A percentile compares a stretch with the other conserved stretches of the same genome.
These are phyloP conservation scores for Colletotrichum filicis DNA, from an alignment of 2,329 filamentous ascomycete genomes.

Conservation along the genomic window DNA sequence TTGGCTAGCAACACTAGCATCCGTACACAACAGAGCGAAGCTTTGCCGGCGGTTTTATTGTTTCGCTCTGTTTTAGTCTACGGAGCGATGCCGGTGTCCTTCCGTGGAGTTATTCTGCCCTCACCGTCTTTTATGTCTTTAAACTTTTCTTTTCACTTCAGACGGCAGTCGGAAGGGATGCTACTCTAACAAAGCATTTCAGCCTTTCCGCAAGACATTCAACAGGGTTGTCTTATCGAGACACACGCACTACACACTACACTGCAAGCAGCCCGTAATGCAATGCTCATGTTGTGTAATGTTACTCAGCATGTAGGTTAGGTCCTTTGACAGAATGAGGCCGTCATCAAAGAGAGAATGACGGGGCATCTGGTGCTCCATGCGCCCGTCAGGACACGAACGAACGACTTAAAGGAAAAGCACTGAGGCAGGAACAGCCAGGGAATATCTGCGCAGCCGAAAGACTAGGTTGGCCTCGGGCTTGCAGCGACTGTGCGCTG, in stretches of 20 bases:
- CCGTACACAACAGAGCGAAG: slow-evolving; percentile 9
- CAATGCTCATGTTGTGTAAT: not conserved
- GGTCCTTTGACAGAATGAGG: slow-evolving; percentile 9
- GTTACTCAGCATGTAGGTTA: not conserved
- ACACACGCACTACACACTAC: not conserved
- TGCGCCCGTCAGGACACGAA: not conserved
- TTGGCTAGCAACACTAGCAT: not conserved
- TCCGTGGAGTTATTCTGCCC: not conserved
- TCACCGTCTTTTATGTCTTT: slow-evolving; percentile 29
- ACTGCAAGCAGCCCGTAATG: not conserved
- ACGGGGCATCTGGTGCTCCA: not conserved
- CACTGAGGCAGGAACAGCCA: not conserved
- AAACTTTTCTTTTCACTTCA: slow-evolving; percentile 9
- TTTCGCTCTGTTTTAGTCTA: not conserved
- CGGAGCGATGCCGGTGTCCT: not conserved
- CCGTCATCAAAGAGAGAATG: not conserved
- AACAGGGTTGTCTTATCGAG: not conserved
- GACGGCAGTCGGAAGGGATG: slow-evolving; percentile 2
- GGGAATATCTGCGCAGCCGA: not conserved
- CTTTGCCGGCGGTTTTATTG: slow-evolving; percentile 3
- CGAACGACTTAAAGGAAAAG: not conserved
- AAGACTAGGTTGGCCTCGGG: not conserved
- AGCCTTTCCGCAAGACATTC: not conserved
- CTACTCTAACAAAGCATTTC: not conserved
- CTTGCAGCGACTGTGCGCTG: slow-evolving; percentile 1